phyloP scores from a whole-genome alignment of 2,329 filamentous ascomycete species.

The Pseudocercospora cruenta region DNA sequence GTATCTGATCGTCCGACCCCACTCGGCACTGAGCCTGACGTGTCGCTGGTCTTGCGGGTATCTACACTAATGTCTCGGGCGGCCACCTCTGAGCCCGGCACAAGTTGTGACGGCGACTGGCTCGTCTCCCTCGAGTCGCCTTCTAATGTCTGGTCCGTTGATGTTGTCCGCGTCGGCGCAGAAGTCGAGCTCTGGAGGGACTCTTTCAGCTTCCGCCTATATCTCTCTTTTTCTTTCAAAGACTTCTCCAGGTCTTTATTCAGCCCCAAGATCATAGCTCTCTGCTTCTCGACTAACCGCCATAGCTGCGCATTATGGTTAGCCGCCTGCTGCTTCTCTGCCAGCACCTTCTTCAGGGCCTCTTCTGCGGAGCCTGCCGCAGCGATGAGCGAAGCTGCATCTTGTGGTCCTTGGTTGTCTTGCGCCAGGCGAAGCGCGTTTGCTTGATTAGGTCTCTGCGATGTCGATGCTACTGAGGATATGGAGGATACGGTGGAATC shows the following conservation, averaged over 20 bases:
- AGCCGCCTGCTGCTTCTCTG: slow-evolving; percentile 85
- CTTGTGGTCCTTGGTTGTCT: slow-evolving; percentile 66
- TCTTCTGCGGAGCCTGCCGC: slow-evolving; percentile 87
- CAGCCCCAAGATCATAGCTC: slow-evolving; percentile 87
- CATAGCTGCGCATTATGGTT: slow-evolving; percentile 92
- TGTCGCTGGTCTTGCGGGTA: slow-evolving; percentile 36
- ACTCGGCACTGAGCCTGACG: slow-evolving; percentile 26
- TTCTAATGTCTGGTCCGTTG: slow-evolving; percentile 20
- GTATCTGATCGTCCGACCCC: slow-evolving; percentile 36
- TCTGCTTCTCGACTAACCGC: slow-evolving; percentile 94
- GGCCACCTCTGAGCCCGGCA: slow-evolving; percentile 15
- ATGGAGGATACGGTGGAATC: slow-evolving; percentile 82
- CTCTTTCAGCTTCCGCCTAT: slow-evolving; percentile 88
- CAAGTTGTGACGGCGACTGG: slow-evolving; percentile 32
- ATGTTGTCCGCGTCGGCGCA: slow-evolving; percentile 32
- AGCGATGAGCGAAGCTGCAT: slow-evolving; percentile 78
- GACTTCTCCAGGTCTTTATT: slow-evolving; percentile 93
- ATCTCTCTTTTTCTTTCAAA: slow-evolving; percentile 91
- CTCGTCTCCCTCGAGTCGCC: slow-evolving; percentile 31
- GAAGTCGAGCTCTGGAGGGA: slow-evolving; percentile 53
- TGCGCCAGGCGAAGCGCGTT: slow-evolving; percentile 52
- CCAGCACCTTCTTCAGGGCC: slow-evolving; percentile 83
- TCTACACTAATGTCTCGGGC: slow-evolving; percentile 33
- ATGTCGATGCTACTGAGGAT: slow-evolving; percentile 38
- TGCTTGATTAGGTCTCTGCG: slow-evolving; percentile 36